Evolutionary conservation across 2,329 filamentous ascomycete species (phyloP), one percentile per base, ranked within the genome.

Genomic region (Gaeumannomyces sp.): DNA sequence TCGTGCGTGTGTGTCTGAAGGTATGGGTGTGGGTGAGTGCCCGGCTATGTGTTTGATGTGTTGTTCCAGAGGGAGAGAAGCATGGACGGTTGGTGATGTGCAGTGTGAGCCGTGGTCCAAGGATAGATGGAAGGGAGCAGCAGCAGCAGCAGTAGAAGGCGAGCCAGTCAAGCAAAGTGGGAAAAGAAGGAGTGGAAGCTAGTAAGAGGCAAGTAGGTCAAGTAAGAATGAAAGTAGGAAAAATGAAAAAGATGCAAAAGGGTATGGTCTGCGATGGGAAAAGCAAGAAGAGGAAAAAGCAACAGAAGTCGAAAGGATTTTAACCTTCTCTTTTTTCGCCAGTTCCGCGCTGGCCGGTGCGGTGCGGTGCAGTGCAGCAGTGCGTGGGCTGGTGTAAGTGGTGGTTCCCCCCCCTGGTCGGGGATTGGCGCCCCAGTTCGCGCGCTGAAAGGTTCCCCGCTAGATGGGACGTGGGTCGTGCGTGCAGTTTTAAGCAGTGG

Each of bases 191-290:
- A 45, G 38, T 45, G 38, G 38, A 45, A 45, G 38, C 38, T 45
- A n/a, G n/a, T n/a, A 45, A 45, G 16, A 45, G 38, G 57, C 45
- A 60, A 29, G 45, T 11, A 4, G 45, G 28, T 56, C 25, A 59
- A 62, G 64, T 62, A 27, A 59, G 62, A 64, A 61, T n/a, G 33
- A 25, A 29, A 58, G 28, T 35, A 61, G 38, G 60, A 64, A 33
- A 45, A 35, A 62, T 29, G 29, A 19, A 31, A 50, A 5, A 61
- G 31, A 35, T 16, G 38, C 33, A 35, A 19, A 31, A 45, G 22
- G 45, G 45, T 50, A 50, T n/a, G 45, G 22, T 25, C 14, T 45
- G 45, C 8, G n/a, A 53, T 53, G 45, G 45, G 45, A 53, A 8
- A 53, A 25, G 4, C 2, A n/a, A 22, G 45, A 53, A 25, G 22